Evolutionary conservation across 805 yeast species (phyloP).

Genomic region (Cyberlindnera bimundalis): DNA sequence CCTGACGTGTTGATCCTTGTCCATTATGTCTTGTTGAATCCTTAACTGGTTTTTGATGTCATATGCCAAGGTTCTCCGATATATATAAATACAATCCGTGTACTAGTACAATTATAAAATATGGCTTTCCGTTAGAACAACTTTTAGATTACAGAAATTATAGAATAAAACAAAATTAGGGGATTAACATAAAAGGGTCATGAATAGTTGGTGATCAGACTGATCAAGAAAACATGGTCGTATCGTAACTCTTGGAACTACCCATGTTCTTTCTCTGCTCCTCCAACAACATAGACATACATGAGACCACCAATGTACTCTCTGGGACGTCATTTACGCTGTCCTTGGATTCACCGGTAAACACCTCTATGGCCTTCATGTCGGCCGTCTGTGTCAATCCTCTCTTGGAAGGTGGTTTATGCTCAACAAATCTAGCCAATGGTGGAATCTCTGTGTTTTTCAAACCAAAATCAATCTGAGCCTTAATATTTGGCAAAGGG

Average conservation of each 20-base stretch:
- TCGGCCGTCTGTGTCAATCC: conserved; percentile 22
- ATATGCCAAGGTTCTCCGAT: too few relatives aligned
- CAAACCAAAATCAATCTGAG: conserved; percentile 2
- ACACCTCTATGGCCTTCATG: conserved; percentile 22
- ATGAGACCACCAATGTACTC: conserved; percentile 19
- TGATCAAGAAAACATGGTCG: conserved; percentile 10
- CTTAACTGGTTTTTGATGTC: conserved; percentile 11
- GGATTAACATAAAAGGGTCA: too few relatives aligned
- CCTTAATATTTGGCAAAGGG: conserved; percentile 8
- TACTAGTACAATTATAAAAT: too few relatives aligned
- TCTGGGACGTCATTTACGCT: conserved; percentile 19
- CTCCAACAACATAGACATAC: conserved; percentile 26
- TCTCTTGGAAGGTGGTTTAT: conserved; percentile 12
- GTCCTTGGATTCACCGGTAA: conserved; percentile 9
- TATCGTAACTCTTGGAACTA: conserved; percentile 21
- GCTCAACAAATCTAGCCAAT: conserved; percentile 24
- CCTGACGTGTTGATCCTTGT: not conserved
- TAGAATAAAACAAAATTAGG: too few relatives aligned
- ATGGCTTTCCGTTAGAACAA: too few relatives aligned
- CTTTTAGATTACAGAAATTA: too few relatives aligned
- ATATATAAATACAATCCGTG: too few relatives aligned
- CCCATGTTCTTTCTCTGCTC: conserved; percentile 27
- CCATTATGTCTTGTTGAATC: conserved; percentile 2
- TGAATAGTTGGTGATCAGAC: too few relatives aligned
- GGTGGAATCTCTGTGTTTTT: conserved; percentile 20